Percentiles rank a stretch among this genome's conserved stretches.
Conservation (phyloP, 306 rosid species). For the Cicer yamashitae region DNA sequence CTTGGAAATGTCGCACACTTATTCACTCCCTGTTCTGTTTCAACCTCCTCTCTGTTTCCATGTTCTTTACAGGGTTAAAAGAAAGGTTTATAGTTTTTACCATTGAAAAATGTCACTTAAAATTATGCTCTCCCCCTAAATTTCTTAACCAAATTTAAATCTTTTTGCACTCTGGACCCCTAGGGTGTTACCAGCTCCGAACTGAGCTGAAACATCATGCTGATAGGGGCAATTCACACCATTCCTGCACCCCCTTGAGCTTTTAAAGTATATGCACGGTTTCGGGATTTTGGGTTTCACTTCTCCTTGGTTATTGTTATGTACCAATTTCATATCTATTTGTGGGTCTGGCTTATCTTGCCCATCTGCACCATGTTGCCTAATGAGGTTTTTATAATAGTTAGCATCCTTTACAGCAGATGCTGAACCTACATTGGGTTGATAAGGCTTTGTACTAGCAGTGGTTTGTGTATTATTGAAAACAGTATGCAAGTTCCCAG, state of each 20-base stretch:
- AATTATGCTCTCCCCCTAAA: conserved; percentile 42
- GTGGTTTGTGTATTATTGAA: conserved; percentile 44
- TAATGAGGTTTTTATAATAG: conserved; percentile 70
- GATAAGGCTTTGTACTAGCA: conserved; percentile 36
- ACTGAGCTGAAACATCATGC: conserved; percentile 55
- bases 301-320: conserved; percentile 49
- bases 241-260: conserved; percentile 71
- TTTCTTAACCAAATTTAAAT: conserved; percentile 53
- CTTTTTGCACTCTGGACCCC: conserved; percentile 60
- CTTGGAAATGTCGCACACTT: background rate
- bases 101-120: background rate
- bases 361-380: conserved; percentile 67
- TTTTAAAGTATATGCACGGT: conserved; percentile 69
- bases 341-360: conserved; percentile 51
- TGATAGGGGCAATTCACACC: conserved; percentile 63
- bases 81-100: conserved; percentile 1
- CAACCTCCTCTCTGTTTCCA: background rate
- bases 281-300: conserved; percentile 55
- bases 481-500: background rate
- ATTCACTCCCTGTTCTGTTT: background rate
- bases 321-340: conserved; percentile 53
- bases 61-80: conserved; percentile 1
- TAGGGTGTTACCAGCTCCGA: conserved; percentile 41
- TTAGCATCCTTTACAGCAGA: conserved; percentile 56
- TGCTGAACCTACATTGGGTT: conserved; percentile 42